Evolutionary conservation across 2,329 filamentous ascomycete species (phyloP), one percentile per base, ranked within the genome.

Genomic region (Colletotrichum paranaense): DNA sequence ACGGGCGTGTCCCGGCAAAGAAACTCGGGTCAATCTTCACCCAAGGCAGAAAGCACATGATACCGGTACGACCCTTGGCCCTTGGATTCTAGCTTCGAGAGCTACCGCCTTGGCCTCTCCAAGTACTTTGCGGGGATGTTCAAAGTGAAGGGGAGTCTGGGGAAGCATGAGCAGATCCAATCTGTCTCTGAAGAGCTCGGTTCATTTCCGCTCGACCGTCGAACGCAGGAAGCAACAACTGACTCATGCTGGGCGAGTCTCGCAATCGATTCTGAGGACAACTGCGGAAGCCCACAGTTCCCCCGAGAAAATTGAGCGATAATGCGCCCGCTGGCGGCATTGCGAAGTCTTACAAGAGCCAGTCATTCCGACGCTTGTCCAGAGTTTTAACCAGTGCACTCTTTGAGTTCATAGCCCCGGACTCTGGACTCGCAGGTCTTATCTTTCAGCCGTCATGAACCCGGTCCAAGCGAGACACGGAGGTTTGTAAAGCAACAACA

Each of bases 111-210:
- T 56, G 66, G 59, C 58, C 62, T 67, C 49, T 64, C 42, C 42
- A 53, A 46, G 55, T 14, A 56, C 52, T 57, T 73, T 59, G 73
- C 73, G 65, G 73, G 73, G 73, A 52, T 67, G 16, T 56, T 62
- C 28, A 16, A 57, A 60, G 46, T 16, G 57, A 57, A 42, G 59
- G 57, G 35, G 46, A 62, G 71, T 75, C 73, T 67, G 73, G 73
- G 73, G 73, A 75, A 75, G 71, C 66, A 64, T 71, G 57, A 70
- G 71, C 52, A 71, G 71, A 71, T 62, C 66, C 66, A 74, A 28
- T 64, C 49, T 59, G 62, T 67, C 67, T 58, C 38, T 60, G 62
- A 63, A 52, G 67, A 56, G 65, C 66, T 70, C 60, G 68, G 72
- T 67, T 75, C 74, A 73, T 73, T 74, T 75, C 72, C 68, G 58